Percentiles rank a stretch among this genome's conserved stretches.
phyloP scores from a whole-genome alignment of 2,329 filamentous ascomycete genomes.

The Colletotrichum higginsianum region DNA sequence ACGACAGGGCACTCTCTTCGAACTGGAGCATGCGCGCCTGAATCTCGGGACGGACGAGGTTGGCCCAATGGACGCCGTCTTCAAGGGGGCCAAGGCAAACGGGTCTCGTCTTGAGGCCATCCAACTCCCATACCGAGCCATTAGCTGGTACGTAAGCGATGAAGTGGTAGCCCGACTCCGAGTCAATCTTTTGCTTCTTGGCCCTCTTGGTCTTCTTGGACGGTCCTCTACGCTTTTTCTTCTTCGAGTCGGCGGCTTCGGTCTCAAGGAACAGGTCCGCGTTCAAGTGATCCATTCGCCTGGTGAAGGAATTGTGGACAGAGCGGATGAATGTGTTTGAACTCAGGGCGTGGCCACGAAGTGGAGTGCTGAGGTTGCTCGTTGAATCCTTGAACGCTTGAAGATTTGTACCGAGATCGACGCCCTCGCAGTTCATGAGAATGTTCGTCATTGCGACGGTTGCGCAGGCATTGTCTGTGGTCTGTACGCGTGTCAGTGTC shows the following conservation, averaged over 20 bases:
- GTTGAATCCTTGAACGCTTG: slow-evolving; percentile 82
- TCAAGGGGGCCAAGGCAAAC: slow-evolving; percentile 67
- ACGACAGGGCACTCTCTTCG: slow-evolving; percentile 77
- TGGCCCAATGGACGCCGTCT: slow-evolving; percentile 73
- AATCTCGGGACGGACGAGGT: slow-evolving; percentile 75
- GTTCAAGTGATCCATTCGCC: slow-evolving; percentile 82
- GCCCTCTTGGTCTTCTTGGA: slow-evolving; percentile 57
- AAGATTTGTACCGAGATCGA: slow-evolving; percentile 80
- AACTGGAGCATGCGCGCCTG: slow-evolving; percentile 77
- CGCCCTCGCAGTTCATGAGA: slow-evolving; percentile 82
- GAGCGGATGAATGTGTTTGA: slow-evolving; percentile 82
- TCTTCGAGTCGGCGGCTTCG: slow-evolving; percentile 61
- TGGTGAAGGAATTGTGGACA: slow-evolving; percentile 90
- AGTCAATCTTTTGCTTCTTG: slow-evolving; percentile 59
- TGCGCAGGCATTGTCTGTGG: slow-evolving; percentile 87
- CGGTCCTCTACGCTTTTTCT: slow-evolving; percentile 53
- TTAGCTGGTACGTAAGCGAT: slow-evolving; percentile 87
- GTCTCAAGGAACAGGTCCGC: slow-evolving; percentile 77
- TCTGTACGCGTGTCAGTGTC: slow-evolving; percentile 61
- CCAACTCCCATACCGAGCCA: slow-evolving; percentile 88
- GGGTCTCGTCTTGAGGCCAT: slow-evolving; percentile 84
- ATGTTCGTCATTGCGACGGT: slow-evolving; percentile 96
- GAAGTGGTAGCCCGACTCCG: slow-evolving; percentile 85
- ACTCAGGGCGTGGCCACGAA: slow-evolving; percentile 83
- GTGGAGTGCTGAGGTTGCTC: slow-evolving; percentile 74